These are phyloP conservation scores for Vigna trinervia DNA, from an alignment of 306 rosid species.

Conservation along the genomic window DNA sequence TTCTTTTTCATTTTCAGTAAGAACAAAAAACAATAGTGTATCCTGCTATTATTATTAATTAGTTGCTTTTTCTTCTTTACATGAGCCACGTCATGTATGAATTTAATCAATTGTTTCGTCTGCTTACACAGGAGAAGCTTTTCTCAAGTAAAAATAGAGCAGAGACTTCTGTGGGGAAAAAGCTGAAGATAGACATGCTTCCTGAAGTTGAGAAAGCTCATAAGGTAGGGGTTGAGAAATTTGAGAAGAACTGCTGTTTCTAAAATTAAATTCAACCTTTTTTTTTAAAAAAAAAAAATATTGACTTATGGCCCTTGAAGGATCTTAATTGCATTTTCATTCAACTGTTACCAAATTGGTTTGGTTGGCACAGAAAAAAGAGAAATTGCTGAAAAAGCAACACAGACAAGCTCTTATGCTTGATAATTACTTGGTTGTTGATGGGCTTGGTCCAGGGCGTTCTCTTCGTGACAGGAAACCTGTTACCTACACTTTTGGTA, in stretches of 20 bases:
- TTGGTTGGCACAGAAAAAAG: conserved; percentile 74
- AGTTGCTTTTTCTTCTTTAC: conserved; percentile 14
- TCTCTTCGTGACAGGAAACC: conserved; percentile 98
- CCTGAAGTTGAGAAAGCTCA: conserved; percentile 98
- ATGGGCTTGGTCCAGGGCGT: conserved; percentile 94
- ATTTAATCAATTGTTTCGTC: conserved; percentile 45
- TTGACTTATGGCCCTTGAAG: conserved; percentile 34
- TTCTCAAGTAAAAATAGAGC: conserved; percentile 88
- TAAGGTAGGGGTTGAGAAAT: conserved; percentile 65
- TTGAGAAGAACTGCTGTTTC: conserved; percentile 19
- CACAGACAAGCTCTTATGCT: conserved; percentile 98
- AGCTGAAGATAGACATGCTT: conserved; percentile 93
- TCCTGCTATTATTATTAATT: background rate
- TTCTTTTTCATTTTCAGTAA: conserved; percentile 10
- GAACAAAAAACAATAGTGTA: background rate
- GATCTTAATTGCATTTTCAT: conserved; percentile 19
- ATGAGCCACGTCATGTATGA: conserved; percentile 40
- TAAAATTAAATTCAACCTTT: conserved; percentile 16
- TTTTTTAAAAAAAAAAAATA: background rate
- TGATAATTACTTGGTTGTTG: conserved; percentile 77
- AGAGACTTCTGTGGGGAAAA: conserved; percentile 89
- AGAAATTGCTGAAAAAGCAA: conserved; percentile 92
- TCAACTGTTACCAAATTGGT: conserved; percentile 30
- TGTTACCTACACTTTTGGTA: conserved; percentile 97
- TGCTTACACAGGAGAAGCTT: conserved; percentile 82